Conservation (phyloP, 495 filamentous ascomycete genomes). For the Xylaria curta region DNA sequence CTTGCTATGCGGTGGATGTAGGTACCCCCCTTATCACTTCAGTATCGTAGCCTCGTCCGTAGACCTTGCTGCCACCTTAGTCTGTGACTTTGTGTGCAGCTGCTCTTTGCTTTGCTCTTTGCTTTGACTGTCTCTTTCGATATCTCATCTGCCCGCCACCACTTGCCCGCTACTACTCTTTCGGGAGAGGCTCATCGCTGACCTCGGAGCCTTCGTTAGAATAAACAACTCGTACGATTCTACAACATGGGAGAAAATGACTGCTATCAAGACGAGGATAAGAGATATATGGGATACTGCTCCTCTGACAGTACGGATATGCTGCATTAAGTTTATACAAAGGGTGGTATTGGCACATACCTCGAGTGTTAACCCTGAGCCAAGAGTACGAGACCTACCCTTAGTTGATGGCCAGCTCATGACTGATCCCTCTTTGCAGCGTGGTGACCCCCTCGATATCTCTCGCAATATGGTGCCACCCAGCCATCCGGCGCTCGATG, state of each 20-base stretch:
- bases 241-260: slow-evolving; percentile 86
- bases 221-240: slow-evolving; percentile 80
- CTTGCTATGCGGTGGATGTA: slow-evolving; percentile 93
- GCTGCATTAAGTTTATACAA: slow-evolving; percentile 97
- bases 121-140: slow-evolving; percentile 10
- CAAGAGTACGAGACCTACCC: slow-evolving; percentile 66
- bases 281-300: slow-evolving; percentile 87
- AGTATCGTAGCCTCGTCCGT: slow-evolving; percentile 37
- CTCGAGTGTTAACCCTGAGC: slow-evolving; percentile 79
- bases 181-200: slow-evolving; percentile 37
- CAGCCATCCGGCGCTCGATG: slow-evolving; percentile 77
- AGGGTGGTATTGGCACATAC: slow-evolving; percentile 92
- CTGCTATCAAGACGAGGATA: slow-evolving; percentile 86
- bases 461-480: slow-evolving; percentile 84
- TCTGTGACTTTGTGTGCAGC: slow-evolving; percentile 28
- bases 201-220: slow-evolving; percentile 55
- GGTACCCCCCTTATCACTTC: slow-evolving; percentile 50
- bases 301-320: slow-evolving; percentile 76
- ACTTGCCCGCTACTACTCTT: slow-evolving; percentile 22
- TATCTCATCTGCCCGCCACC: slow-evolving; percentile 1
- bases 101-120: slow-evolving; percentile 21
- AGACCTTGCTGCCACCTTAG: slow-evolving; percentile 30
- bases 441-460: slow-evolving; percentile 85
- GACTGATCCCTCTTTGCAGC: slow-evolving; percentile 55
- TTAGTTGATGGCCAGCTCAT: slow-evolving; percentile 24